Base-by-base conservation (phyloP, 768 basidiomycete species). In the Vishniacozyma victoriae region DNA sequence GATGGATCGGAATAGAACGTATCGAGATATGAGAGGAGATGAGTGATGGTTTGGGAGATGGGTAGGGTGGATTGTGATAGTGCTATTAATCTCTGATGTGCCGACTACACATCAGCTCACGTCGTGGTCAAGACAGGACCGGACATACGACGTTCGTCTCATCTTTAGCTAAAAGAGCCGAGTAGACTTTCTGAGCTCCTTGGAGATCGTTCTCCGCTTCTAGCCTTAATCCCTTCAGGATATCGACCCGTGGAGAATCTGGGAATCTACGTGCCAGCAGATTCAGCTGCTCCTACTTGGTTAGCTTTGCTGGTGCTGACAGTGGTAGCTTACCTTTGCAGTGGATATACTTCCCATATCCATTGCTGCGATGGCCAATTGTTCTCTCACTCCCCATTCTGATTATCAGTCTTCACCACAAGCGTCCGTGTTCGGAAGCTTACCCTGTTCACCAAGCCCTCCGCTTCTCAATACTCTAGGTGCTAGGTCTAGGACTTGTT, bases 331-430 rank as follows among this genome's bases (percentile, higher is more conserved):
- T 27, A 71, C 70, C 35, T 54, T 45, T 15, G 64, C 65, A 7
- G 57, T 41, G 14, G 48, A 33, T 12, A 59, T 44, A 38, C 54
- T 45, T 19, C 65, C 67, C 35, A 68, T 36, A 51, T 71, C 70
- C 22, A 71, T 35, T 3, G 70, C 70, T 15, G 70, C 70, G 16
- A 71, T 62, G n/a, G 59, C 66, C 15, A 71, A 43, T 43, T 73
- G 72, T 44, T 73, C 72, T 15, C 71, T 39, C 3, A 72, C 54
- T 19, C 60, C 54, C 67, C 68, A 72, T 61, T 73, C 72, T 71
- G 51, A 36, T 15, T 40, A 41, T 22, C 23, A 35, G 27, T n/a
- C n/a, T n/a, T 35, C 16, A 35, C 18, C 7, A 5, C 11, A 33
- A 44, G 23, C 13, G 24, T 5, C 15, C 5, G 37, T 25, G n/a